Base-by-base conservation (phyloP, 2,329 filamentous ascomycete species). In the Chaetomiaceae sp. region DNA sequence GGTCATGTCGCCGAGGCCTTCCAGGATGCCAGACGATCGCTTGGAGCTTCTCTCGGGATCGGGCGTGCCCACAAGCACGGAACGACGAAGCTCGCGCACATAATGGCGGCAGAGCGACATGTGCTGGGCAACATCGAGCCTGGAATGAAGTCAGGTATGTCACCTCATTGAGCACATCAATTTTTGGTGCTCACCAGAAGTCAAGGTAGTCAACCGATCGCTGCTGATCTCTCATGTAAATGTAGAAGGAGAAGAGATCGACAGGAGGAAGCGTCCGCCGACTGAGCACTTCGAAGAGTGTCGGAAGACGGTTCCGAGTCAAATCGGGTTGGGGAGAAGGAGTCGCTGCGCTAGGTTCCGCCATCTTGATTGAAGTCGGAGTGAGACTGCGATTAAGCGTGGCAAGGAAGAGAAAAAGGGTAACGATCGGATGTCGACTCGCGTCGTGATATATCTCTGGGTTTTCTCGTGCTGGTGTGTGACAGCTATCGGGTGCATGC, bases 141-240 rank as follows among this genome's bases (percentile, higher is more conserved):
- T 97, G 42, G n/a, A 33, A 38, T 64, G 44, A 11, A 55, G 54
- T 59, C 51, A 58, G 52, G 44, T 20, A 39, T 20, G 33, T 22
- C 20, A 49, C 44, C 51, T 20, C 15, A 34, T 34, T 47, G 15
- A 22, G 20, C 23, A 20, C 15, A 60, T 50, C 45, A 37, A 44
- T 68, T 83, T 54, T 76, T 23, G 14, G 11, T 9, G 42, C 48
- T 12, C 17, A 97, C 94, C 95, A 99, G 72, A 99, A 99, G 69
- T 99, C 94, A 38, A 99, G 77, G 66, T 99, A 99, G 67, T 99
- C 94, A 12, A 99, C 94, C 7, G 92, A 96, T 69, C 91, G 85
- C 72, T 99, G 94, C 72, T 96, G 91, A 71, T 99, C 95, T 65
- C 94, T 84, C 94, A 99, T 99, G 74, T 96, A 99, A 65, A 99